Evolutionary conservation across 1,139 yeast species (phyloP), one percentile per base, ranked within the genome.

Genomic region (Kodamaea derodonti): DNA sequence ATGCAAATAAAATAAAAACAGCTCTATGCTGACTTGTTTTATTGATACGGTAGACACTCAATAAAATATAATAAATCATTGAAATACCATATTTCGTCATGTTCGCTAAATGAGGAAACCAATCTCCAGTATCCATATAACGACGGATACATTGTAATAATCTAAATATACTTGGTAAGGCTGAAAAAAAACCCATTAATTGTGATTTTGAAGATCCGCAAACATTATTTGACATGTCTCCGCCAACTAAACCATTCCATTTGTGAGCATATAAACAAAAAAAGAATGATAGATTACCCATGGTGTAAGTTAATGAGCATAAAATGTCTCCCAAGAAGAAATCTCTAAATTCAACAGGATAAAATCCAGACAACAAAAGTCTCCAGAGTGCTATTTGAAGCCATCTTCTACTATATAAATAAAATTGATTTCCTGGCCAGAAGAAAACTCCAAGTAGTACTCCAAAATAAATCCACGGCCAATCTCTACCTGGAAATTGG

Each of bases 51-150:
- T 87, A 90, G 20, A 83, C 64, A 60, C 95, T 84, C 45, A 92
- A 65, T n/a, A 83, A 65, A 49, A 80, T 75, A 57, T 85, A 82
- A 58, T 85, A 87, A 17, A 75, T 46, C 3, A 85, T 72, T 2
- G 88, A 74, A 24, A 83, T 60, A 1, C 73, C 52, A 55, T 90
- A 92, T 56, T 92, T 92, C 29, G 69, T 50, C 71, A 87, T 86
- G 52, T 92, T 92, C n/a, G 95, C 92, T 41, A 92, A 62, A 69
- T 92, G 99, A 1, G 99, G 99, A 54, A 92, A 94, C 84, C 90
- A 82, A 51, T 90, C 96, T 1, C 95, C 92, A 0, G 97, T 84
- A 53, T 92, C 99, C 33, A 81, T 76, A 56, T 74, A 92, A 73
- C 99, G 95, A 48, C 99, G 69, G 20, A 83, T 56, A 59, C 98